Base-by-base conservation (phyloP, 73 alveolate genomes). In the Effrenium voratum region DNA sequence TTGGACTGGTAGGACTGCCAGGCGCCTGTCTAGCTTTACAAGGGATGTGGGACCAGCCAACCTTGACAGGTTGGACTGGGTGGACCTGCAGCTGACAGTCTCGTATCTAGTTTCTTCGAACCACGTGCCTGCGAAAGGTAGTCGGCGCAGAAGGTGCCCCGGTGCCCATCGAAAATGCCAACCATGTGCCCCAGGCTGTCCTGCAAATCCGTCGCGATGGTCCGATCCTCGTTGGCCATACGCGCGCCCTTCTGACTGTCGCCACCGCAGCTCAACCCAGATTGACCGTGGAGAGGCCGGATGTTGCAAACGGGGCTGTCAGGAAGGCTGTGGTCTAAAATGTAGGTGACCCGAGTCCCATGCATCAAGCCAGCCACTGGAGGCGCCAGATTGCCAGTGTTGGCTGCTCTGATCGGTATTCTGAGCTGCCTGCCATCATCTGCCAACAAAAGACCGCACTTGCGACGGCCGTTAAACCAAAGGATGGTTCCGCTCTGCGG, bases 301-400 rank as follows among this genome's bases (percentile, higher is more conserved):
- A 91, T 79, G 77, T 83, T 38, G 30, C 92, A 45, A 3, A 47
- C 26, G 30, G 63, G 72, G 36, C 60, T 38, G 19, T 36, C 73
- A 8, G 45, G 72, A 16, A 46, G 36, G 13, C 47, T 38, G 92
- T 22, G 22, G n/a, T 59, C 82, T 60, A 81, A 52, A 87, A 34
- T 41, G 98, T 12, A 32, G n/a, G 70, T 91, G 76, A 91, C 98
- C 57, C 98, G 86, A 3, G 98, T 91, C n/a, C 98, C 98, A 47
- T 91, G 98, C 98, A 91, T 91, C 79, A 91, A 45, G 22, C 98
- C 98, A 32, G 90, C 98, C 16, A 91, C 98, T 10, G 98, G 98
- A 5, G 98, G 98, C 26, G 98, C 82, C 26, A 91, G 44, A 34
- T 75, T 47, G 26, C 98, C 98, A 30, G 66, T 91, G 79, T 26